Percentiles rank a stretch among this genome's conserved stretches.
phyloP scores from a whole-genome alignment of 108 stramenopile genomes.

The Epithemia pelagica region DNA sequence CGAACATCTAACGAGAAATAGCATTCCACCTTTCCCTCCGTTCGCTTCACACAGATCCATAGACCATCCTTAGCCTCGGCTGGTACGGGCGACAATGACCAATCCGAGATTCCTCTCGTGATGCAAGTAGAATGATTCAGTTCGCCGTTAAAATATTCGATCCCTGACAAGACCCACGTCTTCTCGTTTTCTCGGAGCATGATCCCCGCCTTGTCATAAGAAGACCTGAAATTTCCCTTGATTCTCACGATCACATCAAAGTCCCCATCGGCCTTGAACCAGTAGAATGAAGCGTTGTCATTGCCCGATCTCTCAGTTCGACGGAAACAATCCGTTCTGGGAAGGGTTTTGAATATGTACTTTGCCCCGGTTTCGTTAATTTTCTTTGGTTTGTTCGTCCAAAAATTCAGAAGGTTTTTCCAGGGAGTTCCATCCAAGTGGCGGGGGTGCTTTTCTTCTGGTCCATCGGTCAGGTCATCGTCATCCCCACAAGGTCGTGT shows the following conservation, averaged over 20 bases:
- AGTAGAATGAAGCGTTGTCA: conserved; percentile 44
- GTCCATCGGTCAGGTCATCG: not conserved
- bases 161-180: conserved; percentile 37
- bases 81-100: conserved; percentile 31
- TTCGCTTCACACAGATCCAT: not conserved
- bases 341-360: conserved; percentile 19
- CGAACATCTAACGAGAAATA: not conserved
- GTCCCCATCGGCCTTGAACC: conserved; percentile 34
- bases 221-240: conserved; percentile 24
- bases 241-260: conserved; percentile 40
- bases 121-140: conserved; percentile 31
- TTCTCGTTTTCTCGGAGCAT: conserved; percentile 43
- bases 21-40: not conserved
- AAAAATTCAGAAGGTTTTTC: not conserved
- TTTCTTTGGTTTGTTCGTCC: conserved; percentile 8
- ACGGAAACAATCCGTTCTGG: conserved; percentile 36
- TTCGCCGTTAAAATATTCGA: conserved; percentile 28
- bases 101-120: conserved; percentile 35
- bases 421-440: not conserved
- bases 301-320: conserved; percentile 21
- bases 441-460: not conserved
- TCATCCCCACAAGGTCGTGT: not conserved
- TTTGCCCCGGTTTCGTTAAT: not conserved
- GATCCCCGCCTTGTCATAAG: conserved; percentile 42
- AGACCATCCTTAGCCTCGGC: not conserved